Evolutionary conservation across 129 eudicot genomes (phyloP), one percentile per base, ranked within the genome.

Genomic region (Helianthus annuus): DNA sequence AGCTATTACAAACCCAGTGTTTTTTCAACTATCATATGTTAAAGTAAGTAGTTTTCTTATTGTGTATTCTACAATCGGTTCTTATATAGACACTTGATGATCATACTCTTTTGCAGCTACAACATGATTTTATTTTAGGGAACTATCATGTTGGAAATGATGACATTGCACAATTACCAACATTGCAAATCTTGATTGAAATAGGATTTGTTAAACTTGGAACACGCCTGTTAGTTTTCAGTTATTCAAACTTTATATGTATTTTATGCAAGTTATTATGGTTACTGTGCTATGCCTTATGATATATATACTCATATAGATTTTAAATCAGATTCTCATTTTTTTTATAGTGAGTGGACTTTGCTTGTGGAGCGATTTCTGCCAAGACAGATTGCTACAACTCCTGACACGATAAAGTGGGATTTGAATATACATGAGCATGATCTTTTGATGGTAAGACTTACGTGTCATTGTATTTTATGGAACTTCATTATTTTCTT

Each of bases 71-170:
- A 10, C 74, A 32, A 38, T 22, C 44, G 22, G 13, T 55, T 49
- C 9, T 58, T 74, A 27, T 49, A 55, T 16, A 22, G 32, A 27
- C 44, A 16, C 56, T 14, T 75, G 17, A 74, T 38, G n/a, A 5
- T 72, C 32, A 67, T 48, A 19, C 29, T 27, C 1, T 40, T 40
- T 72, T 75, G 53, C 87, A 95, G 99, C 71, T 90, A 49, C 99
- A 95, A 86, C 97, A 95, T 74, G 99, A 95, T 81, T 95, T 90
- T 82, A 89, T 95, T 69, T 68, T 85, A 79, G 99, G 99, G 29
- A 95, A 91, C 79, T 95, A 91, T 81, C 99, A 97, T 6, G 97
- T 95, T 78, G 99, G 99, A 68, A 95, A 81, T 82, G 97, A 88
- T 75, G 99, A 95, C 74, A 96, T 97, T 56, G 97, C 96, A 64